These are phyloP conservation scores for Magnaporthales sp. DNA, from an alignment of 2,329 filamentous ascomycete species.

Conservation along the genomic window DNA sequence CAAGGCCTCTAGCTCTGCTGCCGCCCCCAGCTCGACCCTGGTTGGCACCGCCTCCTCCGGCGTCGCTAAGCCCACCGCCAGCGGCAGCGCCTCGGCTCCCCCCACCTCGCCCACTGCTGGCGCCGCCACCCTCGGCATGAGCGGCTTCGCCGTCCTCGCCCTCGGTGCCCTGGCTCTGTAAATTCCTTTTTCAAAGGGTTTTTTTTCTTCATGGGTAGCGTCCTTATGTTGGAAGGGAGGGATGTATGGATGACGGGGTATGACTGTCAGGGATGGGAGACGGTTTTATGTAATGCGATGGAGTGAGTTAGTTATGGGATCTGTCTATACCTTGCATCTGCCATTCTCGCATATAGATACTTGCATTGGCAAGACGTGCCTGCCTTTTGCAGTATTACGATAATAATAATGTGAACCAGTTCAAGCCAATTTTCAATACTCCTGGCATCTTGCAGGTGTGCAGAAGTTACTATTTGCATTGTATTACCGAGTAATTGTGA, in stretches of 20 bases:
- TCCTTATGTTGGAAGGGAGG: neutral
- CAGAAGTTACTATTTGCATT: too few relatives aligned
- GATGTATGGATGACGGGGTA: neutral
- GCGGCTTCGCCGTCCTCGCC: constrained; percentile 12
- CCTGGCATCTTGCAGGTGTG: too few relatives aligned
- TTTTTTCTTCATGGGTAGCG: neutral
- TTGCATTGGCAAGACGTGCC: neutral
- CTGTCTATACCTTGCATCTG: neutral
- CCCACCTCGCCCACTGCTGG: constrained; percentile 7
- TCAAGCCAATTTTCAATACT: neutral
- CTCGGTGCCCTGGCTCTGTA: constrained; percentile 14
- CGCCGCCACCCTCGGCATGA: constrained; percentile 10
- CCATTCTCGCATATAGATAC: neutral
- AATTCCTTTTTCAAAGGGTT: neutral
- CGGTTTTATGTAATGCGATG: neutral
- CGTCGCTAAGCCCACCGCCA: neutral
- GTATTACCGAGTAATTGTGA: too few relatives aligned
- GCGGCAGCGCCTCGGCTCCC: neutral
- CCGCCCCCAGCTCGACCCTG: constrained; percentile 2
- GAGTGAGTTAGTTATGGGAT: neutral
- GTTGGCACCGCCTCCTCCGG: neutral
- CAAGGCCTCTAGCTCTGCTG: neutral
- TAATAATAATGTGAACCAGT: neutral
- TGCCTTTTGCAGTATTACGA: neutral
- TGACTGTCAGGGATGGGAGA: neutral